phyloP scores from a whole-genome alignment of 768 basidiomycete species.

The Lactarius tabidus region DNA sequence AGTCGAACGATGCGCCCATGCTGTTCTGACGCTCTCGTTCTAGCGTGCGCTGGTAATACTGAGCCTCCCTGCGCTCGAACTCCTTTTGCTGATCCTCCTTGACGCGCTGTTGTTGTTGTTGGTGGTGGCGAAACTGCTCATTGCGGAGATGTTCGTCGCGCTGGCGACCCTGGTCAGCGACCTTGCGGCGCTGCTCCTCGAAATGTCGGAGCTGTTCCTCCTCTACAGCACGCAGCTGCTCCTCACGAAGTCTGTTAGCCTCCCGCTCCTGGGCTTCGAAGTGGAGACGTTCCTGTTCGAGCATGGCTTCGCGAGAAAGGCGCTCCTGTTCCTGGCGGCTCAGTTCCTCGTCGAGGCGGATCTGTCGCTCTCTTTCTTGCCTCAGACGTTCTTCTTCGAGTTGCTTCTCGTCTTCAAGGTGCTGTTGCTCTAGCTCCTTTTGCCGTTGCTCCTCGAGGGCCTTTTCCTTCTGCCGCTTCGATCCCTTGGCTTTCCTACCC shows the following conservation, averaged over 20 bases:
- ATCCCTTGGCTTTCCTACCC: conserved; percentile 17
- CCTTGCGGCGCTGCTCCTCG: conserved; percentile 34
- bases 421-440: conserved; percentile 29
- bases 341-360: conserved; percentile 20
- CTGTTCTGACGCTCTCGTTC: conserved; percentile 32
- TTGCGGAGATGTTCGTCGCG: conserved; percentile 23
- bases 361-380: conserved; percentile 21
- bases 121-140: conserved; percentile 30
- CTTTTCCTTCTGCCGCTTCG: conserved; percentile 25
- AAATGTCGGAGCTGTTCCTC: conserved; percentile 30
- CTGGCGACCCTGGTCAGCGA: conserved; percentile 31
- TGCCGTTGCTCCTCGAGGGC: conserved; percentile 16
- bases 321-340: conserved; percentile 22
- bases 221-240: conserved; percentile 12
- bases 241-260: conserved; percentile 17
- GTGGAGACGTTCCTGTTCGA: conserved; percentile 11
- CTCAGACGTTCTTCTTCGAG: conserved; percentile 18
- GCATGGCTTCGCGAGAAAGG: conserved; percentile 8
- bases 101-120: conserved; percentile 34
- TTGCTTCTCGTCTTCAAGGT: conserved; percentile 33
- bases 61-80: conserved; percentile 24
- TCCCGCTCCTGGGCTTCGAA: conserved; percentile 12
- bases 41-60: conserved; percentile 19
- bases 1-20: conserved; percentile 19
- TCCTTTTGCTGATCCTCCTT: conserved; percentile 32